Base-by-base conservation (phyloP, 495 filamentous ascomycete genomes). In the Aspergillus sclerotioniger region DNA sequence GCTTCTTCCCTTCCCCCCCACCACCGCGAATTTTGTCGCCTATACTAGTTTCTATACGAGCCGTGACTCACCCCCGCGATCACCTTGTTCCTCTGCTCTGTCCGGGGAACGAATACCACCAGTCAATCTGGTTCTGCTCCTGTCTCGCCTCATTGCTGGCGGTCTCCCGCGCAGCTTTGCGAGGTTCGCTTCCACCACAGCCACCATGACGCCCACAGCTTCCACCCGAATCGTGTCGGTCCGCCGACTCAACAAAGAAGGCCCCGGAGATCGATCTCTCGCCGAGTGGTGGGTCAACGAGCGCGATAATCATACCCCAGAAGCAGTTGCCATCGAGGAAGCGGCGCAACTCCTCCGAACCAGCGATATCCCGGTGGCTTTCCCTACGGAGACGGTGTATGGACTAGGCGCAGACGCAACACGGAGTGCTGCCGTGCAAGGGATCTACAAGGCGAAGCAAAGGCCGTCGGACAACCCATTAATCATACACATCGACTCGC, bases 361-460 rank as follows among this genome's bases (percentile, higher is more conserved):
- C 29, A 83, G 82, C 57, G 78, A 88, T 68, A 76, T 82, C 25
- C 92, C 92, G 16, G 90, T 99, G 43, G 95, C 90, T 8, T 99
- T 99, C 68, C 95, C 94, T 6, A 99, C 95, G 0, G 94, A 99
- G 74, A 99, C 94, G 6, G 94, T 99, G 9, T 99, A 99, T 71
- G 94, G 94, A 2, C 80, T 99, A 13, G 94, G 92, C 49, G 94
- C 93, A 17, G 94, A 98, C 76, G 95, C 94, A 6, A 97, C 92
- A 29, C 82, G 89, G 65, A 87, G 81, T 60, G 76, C 72, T 37
- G 88, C 93, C n/a, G 93, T 97, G n/a, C 82, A 81, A 57, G 90
- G 90, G 6, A 99, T 99, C 63, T 99, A 92, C 72, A 76, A 80
- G 15, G 92, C 91, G 8, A 99, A 99, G 73, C 87, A 89, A 51